Evolutionary conservation across 345 rosid genomes (phyloP).

Genomic region (Ricinus communis): DNA sequence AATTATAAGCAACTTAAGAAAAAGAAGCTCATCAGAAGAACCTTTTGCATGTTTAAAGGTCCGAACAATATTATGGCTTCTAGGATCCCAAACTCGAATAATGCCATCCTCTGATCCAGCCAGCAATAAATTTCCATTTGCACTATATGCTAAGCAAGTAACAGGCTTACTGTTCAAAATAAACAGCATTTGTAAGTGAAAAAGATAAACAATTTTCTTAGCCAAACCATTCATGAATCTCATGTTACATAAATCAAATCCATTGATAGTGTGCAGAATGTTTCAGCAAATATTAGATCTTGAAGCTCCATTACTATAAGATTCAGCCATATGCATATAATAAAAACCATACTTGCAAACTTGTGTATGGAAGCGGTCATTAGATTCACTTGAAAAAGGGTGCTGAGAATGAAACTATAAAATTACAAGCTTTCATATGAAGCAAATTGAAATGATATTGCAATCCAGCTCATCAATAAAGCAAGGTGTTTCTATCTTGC

Average conservation of each 20-base stretch:
- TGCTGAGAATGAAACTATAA: neutral
- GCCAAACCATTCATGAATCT: neutral
- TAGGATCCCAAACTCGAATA: slow-evolving; percentile 66
- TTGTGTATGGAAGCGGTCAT: neutral
- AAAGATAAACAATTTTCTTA: neutral
- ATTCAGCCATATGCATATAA: neutral
- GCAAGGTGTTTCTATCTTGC: neutral
- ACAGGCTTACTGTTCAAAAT: slow-evolving; percentile 59
- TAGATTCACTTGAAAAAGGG: neutral
- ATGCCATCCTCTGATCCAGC: slow-evolving; percentile 84
- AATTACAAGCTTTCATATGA: neutral
- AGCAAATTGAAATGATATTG: neutral
- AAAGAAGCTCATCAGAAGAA: slow-evolving; percentile 25
- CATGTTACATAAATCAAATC: neutral
- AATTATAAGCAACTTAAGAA: slow-evolving; percentile 3
- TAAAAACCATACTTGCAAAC: neutral
- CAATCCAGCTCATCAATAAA: neutral
- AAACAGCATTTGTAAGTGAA: slow-evolving; percentile 6
- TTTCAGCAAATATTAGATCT: neutral
- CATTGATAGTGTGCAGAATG: neutral
- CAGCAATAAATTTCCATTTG: slow-evolving; percentile 53
- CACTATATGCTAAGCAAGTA: slow-evolving; percentile 66
- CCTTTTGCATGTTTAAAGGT: slow-evolving; percentile 66
- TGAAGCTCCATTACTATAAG: neutral
- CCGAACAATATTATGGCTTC: slow-evolving; percentile 43